phyloP scores from a whole-genome alignment of 495 filamentous ascomycete genomes.

The Apodospora peruviana region DNA sequence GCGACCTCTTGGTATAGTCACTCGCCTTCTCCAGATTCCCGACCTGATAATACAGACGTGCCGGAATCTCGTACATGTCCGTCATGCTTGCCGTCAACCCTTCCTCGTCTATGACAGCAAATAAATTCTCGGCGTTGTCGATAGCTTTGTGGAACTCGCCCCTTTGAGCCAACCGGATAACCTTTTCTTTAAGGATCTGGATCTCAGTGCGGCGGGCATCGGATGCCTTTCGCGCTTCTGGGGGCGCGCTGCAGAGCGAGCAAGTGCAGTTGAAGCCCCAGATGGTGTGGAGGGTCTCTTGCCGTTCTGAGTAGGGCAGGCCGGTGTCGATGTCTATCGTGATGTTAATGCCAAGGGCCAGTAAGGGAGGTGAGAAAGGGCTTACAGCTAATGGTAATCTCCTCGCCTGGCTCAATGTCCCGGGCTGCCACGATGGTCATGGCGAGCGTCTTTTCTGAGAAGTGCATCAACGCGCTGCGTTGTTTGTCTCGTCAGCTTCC shows the following conservation, averaged over 20 bases:
- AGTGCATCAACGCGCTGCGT: conserved; percentile 28
- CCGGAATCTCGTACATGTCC: conserved; percentile 26
- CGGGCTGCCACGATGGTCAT: conserved; percentile 27
- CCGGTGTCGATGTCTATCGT: conserved; percentile 23
- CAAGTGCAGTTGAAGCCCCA: conserved; percentile 34
- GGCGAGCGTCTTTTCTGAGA: conserved; percentile 24
- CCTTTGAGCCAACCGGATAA: conserved; percentile 18
- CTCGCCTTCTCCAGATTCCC: conserved; percentile 23
- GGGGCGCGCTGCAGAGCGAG: conserved; percentile 19
- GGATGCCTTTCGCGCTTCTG: conserved; percentile 10
- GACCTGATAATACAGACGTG: conserved; percentile 25
- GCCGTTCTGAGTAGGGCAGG: conserved; percentile 20
- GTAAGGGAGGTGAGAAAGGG: neutral
- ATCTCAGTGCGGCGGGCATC: conserved; percentile 17
- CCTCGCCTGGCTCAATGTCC: conserved; percentile 31
- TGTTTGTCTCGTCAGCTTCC: conserved; percentile 4
- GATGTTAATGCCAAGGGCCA: neutral
- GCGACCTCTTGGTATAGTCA: conserved; percentile 17
- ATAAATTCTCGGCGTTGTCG: conserved; percentile 14
- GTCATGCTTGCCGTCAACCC: conserved; percentile 21
- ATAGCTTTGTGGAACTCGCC: conserved; percentile 22
- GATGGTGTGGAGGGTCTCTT: conserved; percentile 17
- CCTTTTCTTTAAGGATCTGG: conserved; percentile 15
- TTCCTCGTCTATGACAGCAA: conserved; percentile 21
- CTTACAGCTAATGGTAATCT: conserved; percentile 35